Base-by-base conservation (phyloP, 75 land plant genomes). In the Adiantum capillusveneris region DNA sequence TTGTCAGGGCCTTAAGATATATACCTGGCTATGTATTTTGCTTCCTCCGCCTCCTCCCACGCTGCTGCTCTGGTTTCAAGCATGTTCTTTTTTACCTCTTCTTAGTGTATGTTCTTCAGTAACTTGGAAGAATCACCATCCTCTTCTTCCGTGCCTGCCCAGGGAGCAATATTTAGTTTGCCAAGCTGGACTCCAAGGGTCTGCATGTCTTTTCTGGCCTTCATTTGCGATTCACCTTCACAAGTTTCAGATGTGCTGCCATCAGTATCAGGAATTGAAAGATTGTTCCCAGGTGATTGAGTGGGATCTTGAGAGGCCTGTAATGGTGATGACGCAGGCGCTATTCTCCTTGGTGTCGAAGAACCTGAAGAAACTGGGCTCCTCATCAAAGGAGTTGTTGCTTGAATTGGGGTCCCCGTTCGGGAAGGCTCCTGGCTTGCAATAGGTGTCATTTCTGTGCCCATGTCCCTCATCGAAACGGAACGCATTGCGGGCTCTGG, bases 31-130 rank as follows among this genome's bases (percentile, higher is more conserved):
- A 57, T 58, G 63, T 85, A 85, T 53, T 86, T 85, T 34, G 96
- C 82, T 46, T 85, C 79, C 42, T 93, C 95, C 41, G 87, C 87
- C 72, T 93, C 98, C 56, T 85, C 87, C 98, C 98, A 93, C 5
- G 90, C 87, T 18, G 83, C 75, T 17, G 98, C 98, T 26, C 90
- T 79, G 13, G 66, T 68, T 24, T 75, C 80, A 56, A 58, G 62
- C 57, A 84, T 78, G 29, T 72, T 58, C 57, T 67, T 72, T 29
- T 78, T 63, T 18, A 68, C 63, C 39, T 84, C 82, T 50, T 75
- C 81, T 43, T 69, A 24, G 37, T 70, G 69, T n/a, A 59, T 25
- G 11, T 49, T 71, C 75, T 77, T 74, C 22, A 41, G 59, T 12
- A 62, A 31, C 20, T 73, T 58, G 12, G 66, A 64, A 16, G 74